Evolutionary conservation across 179 eudicot species (phyloP), one percentile per base, ranked within the genome.

Genomic region (Pouteria campechiana): DNA sequence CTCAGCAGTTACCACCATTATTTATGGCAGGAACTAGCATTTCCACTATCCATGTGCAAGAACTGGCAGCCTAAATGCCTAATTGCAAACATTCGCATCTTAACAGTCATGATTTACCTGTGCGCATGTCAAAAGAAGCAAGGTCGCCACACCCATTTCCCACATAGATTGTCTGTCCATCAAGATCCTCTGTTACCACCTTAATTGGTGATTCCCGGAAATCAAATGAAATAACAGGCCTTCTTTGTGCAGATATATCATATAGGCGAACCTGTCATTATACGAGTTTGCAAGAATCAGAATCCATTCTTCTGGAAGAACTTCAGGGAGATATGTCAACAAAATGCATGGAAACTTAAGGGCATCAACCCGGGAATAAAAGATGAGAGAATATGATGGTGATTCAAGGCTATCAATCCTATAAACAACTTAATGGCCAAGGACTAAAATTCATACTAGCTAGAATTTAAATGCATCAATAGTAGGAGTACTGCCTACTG

Each of bases 61-160:
- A 11, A 18, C 17, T 12, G 17, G 20, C 34, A 37, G 21, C 15
- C 13, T 1, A 6, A 6, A 20, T 8, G 28, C 40, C 10, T 8
- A 0, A 41, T 17, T 15, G 7, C 10, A 41, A n/a, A 31, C 10
- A n/a, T 3, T 6, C 25, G 1, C 17, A 7, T 20, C 12, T 37
- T 34, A 6, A 35, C 1, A 38, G 30, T 17, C 31, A 37, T 28
- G n/a, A 45, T 29, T 18, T 67, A 86, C 98, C 98, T 74, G 95
- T 90, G 37, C 98, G 93, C 35, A 73, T 73, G 73, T 90, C 98
- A 57, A 79, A 47, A 46, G 94, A 74, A 60, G 84, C 94, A 46
- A 90, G 84, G 58, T 90, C 98, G 12, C 98, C 98, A 15, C 80
- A 64, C 13, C 94, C 90, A 59, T 57, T 90, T 42, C 98, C 98